Conservation (phyloP, 768 basidiomycete genomes). For the Tricholoma flavovirens region DNA sequence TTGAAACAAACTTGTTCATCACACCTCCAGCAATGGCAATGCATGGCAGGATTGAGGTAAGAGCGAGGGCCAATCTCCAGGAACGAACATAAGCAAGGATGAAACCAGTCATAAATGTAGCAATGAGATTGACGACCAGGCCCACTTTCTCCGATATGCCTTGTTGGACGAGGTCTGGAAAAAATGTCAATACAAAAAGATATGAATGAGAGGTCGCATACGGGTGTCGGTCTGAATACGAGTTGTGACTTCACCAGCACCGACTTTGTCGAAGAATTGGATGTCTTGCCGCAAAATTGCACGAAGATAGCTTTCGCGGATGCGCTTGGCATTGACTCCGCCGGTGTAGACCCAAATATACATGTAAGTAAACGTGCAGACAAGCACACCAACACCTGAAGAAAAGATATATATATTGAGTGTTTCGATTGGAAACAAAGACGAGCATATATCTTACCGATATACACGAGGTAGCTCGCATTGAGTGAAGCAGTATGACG, state of each 20-base stretch:
- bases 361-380: conserved; percentile 67
- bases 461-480: conserved; percentile 59
- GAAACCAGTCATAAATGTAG: conserved; percentile 78
- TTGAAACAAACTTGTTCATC: conserved; percentile 64
- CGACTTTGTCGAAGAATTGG: conserved; percentile 87
- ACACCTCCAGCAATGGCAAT: conserved; percentile 67
- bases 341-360: conserved; percentile 65
- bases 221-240: conserved; percentile 87
- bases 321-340: conserved; percentile 78
- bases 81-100: conserved; percentile 58
- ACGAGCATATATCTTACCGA: conserved; percentile 59
- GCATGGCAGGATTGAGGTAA: conserved; percentile 78
- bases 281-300: conserved; percentile 83
- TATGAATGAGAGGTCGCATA: too few relatives aligned
- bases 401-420: too few relatives aligned
- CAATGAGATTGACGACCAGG: conserved; percentile 52
- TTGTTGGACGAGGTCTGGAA: conserved; percentile 86
- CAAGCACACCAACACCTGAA: conserved; percentile 63
- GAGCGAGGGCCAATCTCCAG: conserved; percentile 81
- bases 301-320: conserved; percentile 77
- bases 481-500: too few relatives aligned
- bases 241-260: conserved; percentile 93
- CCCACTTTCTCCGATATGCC: conserved; percentile 89
- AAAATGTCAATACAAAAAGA: too few relatives aligned
- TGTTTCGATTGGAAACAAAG: too few relatives aligned